Base-by-base conservation (phyloP, 2,329 filamentous ascomycete genomes). In the Saccharata proteae region DNA sequence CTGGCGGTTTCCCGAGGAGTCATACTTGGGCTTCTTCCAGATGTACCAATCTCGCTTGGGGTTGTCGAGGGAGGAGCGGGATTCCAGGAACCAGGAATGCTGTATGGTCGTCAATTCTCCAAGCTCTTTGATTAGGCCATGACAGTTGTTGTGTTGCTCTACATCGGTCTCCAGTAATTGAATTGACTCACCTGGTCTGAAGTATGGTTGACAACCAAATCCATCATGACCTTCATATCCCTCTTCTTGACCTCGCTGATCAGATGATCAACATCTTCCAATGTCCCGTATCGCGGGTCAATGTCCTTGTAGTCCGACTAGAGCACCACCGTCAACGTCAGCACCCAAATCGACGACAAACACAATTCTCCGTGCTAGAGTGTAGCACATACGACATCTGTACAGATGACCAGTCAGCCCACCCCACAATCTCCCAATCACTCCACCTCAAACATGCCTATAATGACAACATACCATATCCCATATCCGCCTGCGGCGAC, bases 181-280 rank as follows among this genome's bases (percentile, higher is more conserved):
- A 18, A 16, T 5, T 19, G 11, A 23, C 30, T 16, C 23, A 33
- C 30, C 24, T 54, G 65, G 40, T 78, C 70, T 3, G 73, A 79
- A 0, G 79, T 84, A 48, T 88, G 80, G 42, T 85, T 88, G 38
- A 85, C 68, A 2, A 86, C 80, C 3, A 86, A 61, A 46, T 86
- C 80, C 36, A 85, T 66, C 35, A 86, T 73, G 8, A 85, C 55
- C 41, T 70, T 73, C 69, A 85, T 80, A 3, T 67, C 73, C 4
- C 75, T 64, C 11, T 64, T 52, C 37, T 79, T 74, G 23, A 70
- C 65, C 26, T 68, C 69, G 16, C 63, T 46, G 29, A 80, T 74
- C 20, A 83, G 51, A 0, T 56, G 53, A 35, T 81, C 74, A 29
- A 80, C 69, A 45, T 83, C 76, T 36, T 63, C 58, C 6, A 83